Conservation (phyloP, 768 basidiomycete species). For the Ephemerocybe angulata region DNA sequence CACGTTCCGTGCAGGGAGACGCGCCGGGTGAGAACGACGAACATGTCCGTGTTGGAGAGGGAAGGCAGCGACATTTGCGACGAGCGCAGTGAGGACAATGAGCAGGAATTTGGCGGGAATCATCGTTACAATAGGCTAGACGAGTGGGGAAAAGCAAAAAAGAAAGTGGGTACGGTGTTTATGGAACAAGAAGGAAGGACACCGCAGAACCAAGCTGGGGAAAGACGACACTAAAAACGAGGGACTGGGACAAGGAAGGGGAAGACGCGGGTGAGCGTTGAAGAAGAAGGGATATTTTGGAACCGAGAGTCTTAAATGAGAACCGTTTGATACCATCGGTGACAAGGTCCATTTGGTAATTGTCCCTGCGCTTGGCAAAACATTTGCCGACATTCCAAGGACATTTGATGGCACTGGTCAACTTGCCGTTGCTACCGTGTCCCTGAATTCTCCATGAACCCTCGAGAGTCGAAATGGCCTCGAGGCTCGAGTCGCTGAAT, state of each 20-base stretch:
- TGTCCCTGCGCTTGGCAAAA: background rate
- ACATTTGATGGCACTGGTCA: no score
- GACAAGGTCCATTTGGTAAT: background rate
- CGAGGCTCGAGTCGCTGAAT: no score
- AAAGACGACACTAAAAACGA: constrained; percentile 7
- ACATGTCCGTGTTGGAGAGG: no score
- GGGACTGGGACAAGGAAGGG: constrained; percentile 11
- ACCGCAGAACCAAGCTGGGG: constrained; percentile 1
- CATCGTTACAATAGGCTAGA: constrained; percentile 20
- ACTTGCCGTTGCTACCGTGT: no score
- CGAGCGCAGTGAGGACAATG: constrained; percentile 22
- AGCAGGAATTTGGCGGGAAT: constrained; percentile 22
- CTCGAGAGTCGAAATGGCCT: no score
- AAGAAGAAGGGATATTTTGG: background rate
- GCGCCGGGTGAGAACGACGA: no score
- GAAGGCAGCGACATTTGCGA: constrained; percentile 14
- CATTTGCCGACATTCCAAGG: background rate
- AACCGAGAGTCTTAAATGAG: background rate
- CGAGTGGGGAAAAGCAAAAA: constrained; percentile 10
- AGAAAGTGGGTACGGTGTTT: background rate
- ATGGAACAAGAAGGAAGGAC: constrained; percentile 6
- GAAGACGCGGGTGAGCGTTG: constrained; percentile 9
- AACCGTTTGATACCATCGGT: background rate
- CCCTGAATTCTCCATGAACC: no score
- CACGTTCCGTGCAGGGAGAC: background rate